These are phyloP conservation scores for Fusarium beomiforme DNA, from an alignment of 2,329 filamentous ascomycete genomes.

Conservation along the genomic window DNA sequence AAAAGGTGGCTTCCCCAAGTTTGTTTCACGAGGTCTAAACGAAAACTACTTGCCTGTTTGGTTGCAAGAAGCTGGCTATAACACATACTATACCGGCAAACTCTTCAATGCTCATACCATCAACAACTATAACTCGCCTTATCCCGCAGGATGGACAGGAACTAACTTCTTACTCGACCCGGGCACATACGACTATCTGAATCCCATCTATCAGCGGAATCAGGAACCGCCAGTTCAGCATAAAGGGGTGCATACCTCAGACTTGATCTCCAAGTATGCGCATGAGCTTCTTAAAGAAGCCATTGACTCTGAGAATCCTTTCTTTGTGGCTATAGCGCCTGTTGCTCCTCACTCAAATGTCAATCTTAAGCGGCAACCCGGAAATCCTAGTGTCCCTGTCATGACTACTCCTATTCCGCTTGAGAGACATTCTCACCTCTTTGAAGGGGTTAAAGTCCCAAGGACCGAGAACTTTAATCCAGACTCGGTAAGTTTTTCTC, in stretches of 20 bases:
- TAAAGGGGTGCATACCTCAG: slow-evolving; percentile 54
- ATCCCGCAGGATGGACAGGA: slow-evolving; percentile 67
- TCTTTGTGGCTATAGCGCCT: slow-evolving; percentile 74
- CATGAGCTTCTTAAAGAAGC: slow-evolving; percentile 71
- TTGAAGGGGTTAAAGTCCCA: slow-evolving; percentile 67
- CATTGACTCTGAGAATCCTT: slow-evolving; percentile 63
- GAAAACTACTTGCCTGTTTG: slow-evolving; percentile 75
- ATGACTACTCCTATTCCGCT: slow-evolving; percentile 62
- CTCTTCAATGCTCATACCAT: slow-evolving; percentile 73
- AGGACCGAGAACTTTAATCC: slow-evolving; percentile 75
- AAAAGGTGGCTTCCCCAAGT: slow-evolving; percentile 67
- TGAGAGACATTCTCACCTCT: slow-evolving; percentile 69
- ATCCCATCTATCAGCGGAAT: slow-evolving; percentile 60
- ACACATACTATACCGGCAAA: slow-evolving; percentile 79
- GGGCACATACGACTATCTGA: slow-evolving; percentile 56
- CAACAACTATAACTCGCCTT: slow-evolving; percentile 68
- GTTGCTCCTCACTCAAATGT: slow-evolving; percentile 73
- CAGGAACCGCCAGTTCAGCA: slow-evolving; percentile 46
- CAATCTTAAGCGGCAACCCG: slow-evolving; percentile 2
- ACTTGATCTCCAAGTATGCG: slow-evolving; percentile 69
- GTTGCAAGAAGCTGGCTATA: slow-evolving; percentile 75
- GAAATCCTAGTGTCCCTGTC: background rate
- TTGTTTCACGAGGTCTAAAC: slow-evolving; percentile 71
- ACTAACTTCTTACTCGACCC: slow-evolving; percentile 51
- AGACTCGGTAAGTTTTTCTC: slow-evolving; percentile 53